Conservation (phyloP, 441 rosid genomes). For the Adansonia grandidieri region DNA sequence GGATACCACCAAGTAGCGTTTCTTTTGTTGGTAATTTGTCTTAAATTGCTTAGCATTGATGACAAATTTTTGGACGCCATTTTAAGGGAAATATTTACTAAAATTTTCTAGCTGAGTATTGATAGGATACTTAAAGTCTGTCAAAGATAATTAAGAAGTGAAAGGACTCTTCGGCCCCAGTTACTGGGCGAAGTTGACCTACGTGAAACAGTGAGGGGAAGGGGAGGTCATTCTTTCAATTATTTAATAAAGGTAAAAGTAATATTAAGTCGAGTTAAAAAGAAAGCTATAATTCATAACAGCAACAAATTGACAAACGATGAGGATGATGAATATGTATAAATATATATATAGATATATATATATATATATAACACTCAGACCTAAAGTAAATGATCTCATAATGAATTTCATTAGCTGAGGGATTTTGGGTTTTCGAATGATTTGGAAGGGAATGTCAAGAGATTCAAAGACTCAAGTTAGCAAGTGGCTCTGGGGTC, state of each 20-base stretch:
- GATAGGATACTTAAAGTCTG: no score
- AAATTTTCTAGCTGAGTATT: no score
- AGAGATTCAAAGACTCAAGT: conserved; percentile 1
- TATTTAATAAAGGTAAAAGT: not conserved
- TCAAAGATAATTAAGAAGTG: not conserved
- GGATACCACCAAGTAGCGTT: not conserved
- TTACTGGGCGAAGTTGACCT: not conserved
- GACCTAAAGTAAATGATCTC: not conserved
- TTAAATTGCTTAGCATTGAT: not conserved
- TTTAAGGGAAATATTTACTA: no score
- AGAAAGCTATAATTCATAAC: not conserved
- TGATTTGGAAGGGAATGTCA: not conserved
- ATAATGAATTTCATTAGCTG: not conserved
- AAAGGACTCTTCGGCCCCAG: not conserved
- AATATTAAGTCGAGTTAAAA: not conserved
- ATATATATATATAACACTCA: no score
- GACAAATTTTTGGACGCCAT: not conserved
- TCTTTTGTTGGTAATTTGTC: not conserved
- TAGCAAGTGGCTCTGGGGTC: conserved; percentile 53
- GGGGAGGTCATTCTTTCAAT: not conserved
- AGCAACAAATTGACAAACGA: not conserved
- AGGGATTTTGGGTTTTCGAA: not conserved
- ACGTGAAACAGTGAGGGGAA: not conserved
- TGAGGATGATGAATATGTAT: not conserved
- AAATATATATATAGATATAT: no score